These are phyloP conservation scores for Cadophora luteo-olivacea DNA, from an alignment of 2,329 filamentous ascomycete genomes.

Conservation along the genomic window DNA sequence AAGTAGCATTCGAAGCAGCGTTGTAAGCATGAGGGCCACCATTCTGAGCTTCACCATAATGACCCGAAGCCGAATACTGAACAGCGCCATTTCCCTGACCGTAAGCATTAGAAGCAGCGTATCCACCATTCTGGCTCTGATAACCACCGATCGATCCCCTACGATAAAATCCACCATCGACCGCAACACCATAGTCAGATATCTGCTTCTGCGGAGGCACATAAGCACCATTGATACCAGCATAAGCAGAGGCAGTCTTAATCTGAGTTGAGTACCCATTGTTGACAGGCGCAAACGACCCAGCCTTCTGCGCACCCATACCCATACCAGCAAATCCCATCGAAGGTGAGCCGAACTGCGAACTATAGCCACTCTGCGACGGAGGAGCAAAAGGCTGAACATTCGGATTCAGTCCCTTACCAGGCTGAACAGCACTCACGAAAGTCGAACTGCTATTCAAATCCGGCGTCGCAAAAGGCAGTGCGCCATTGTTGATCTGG, in stretches of 20 bases:
- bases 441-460: slow-evolving; percentile 9
- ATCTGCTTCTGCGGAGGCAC: neutral
- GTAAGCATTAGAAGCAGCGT: neutral
- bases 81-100: slow-evolving; percentile 1
- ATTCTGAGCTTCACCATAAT: slow-evolving; percentile 2
- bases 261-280: slow-evolving; percentile 14
- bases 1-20: neutral
- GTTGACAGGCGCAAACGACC: slow-evolving; percentile 1
- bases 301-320: neutral
- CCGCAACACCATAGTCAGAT: neutral
- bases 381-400: slow-evolving; percentile 19
- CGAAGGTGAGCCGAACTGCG: neutral
- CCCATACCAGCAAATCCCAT: neutral
- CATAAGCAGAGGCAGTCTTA: neutral
- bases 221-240: too few species aligned
- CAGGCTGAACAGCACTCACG: neutral
- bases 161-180: neutral
- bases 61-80: neutral
- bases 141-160: neutral
- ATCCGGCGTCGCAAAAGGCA: neutral
- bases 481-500: slow-evolving; percentile 14
- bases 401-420: slow-evolving; percentile 14
- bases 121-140: neutral
- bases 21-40: neutral
- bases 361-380: neutral